Conservation (phyloP, 192 early-diverging fungal genomes). For the Gorgonomyces haynaldii region DNA sequence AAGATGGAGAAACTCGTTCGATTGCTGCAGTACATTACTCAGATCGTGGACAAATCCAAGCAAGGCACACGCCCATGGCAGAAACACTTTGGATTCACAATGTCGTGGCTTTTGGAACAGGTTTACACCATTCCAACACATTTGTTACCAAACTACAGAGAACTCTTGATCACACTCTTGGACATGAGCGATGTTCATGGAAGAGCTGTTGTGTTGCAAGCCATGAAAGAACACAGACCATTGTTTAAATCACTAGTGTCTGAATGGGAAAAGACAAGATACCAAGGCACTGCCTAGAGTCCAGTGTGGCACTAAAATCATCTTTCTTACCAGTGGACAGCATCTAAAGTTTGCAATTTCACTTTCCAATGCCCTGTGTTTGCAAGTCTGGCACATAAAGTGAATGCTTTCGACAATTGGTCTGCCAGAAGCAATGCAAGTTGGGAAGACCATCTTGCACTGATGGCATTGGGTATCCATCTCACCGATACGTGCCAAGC, state of each 20-base stretch:
- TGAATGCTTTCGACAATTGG: conserved; percentile 44
- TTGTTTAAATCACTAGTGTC: background rate
- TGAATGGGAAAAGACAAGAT: background rate
- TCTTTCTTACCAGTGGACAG: conserved; percentile 40
- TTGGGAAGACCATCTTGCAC: conserved; percentile 43
- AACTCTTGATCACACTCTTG: too few relatives aligned
- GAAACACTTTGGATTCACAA: too few relatives aligned
- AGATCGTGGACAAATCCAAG: too few relatives aligned
- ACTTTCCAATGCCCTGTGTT: conserved; percentile 46
- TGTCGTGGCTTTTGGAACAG: too few relatives aligned
- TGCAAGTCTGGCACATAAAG: conserved; percentile 54
- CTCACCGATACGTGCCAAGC: conserved; percentile 12
- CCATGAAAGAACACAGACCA: background rate
- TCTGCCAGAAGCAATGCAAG: conserved; percentile 41
- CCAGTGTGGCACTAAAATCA: background rate
- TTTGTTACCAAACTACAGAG: too few relatives aligned
- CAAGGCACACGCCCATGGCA: too few relatives aligned
- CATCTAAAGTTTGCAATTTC: conserved; percentile 33
- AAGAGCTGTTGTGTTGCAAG: background rate
- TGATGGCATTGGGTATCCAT: conserved; percentile 21
- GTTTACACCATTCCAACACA: too few relatives aligned
- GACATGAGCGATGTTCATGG: background rate
- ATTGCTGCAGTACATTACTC: too few relatives aligned
- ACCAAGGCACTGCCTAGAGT: background rate
- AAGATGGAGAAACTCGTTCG: too few relatives aligned